Conservation (phyloP, 2,329 filamentous ascomycete species). For the Pyrenophora tritici-repentis region DNA sequence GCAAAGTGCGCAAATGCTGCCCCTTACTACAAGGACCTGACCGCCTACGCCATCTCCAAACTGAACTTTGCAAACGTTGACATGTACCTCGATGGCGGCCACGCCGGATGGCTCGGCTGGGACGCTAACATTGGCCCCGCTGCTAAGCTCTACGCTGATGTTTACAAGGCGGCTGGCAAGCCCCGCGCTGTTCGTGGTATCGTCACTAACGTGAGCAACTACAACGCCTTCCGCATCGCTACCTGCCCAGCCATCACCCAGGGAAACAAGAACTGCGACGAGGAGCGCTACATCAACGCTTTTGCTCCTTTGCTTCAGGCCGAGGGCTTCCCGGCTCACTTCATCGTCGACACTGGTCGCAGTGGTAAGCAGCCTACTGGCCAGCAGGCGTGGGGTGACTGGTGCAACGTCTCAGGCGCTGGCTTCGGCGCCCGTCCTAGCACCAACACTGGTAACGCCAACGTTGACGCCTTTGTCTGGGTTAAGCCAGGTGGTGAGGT, state of each 20-base stretch:
- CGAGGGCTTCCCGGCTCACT: slow-evolving; percentile 58
- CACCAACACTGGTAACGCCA: slow-evolving; percentile 62
- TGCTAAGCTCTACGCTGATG: slow-evolving; percentile 53
- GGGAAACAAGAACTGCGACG: slow-evolving; percentile 58
- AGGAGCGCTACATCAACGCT: slow-evolving; percentile 58
- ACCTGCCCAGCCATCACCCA: slow-evolving; percentile 53
- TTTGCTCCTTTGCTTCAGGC: slow-evolving; percentile 55
- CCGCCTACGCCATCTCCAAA: slow-evolving; percentile 60
- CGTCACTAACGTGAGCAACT: slow-evolving; percentile 64
- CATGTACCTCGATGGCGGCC: slow-evolving; percentile 68
- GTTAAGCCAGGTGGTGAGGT: slow-evolving; percentile 67
- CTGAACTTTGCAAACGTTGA: slow-evolving; percentile 66
- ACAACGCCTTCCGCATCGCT: slow-evolving; percentile 59
- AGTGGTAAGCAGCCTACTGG: slow-evolving; percentile 65
- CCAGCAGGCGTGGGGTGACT: slow-evolving; percentile 65
- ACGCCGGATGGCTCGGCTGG: slow-evolving; percentile 70
- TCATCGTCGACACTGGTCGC: slow-evolving; percentile 60
- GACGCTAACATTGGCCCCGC: slow-evolving; percentile 61
- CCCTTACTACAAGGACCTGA: slow-evolving; percentile 60
- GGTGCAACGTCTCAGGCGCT: slow-evolving; percentile 69
- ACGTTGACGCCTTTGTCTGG: slow-evolving; percentile 72
- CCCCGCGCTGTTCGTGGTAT: slow-evolving; percentile 58
- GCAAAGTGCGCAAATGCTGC: slow-evolving; percentile 60
- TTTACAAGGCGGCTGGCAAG: slow-evolving; percentile 55
- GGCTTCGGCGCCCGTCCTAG: slow-evolving; percentile 69